phyloP scores from a whole-genome alignment of 257 asterid species.

The Solanum habrochaites region DNA sequence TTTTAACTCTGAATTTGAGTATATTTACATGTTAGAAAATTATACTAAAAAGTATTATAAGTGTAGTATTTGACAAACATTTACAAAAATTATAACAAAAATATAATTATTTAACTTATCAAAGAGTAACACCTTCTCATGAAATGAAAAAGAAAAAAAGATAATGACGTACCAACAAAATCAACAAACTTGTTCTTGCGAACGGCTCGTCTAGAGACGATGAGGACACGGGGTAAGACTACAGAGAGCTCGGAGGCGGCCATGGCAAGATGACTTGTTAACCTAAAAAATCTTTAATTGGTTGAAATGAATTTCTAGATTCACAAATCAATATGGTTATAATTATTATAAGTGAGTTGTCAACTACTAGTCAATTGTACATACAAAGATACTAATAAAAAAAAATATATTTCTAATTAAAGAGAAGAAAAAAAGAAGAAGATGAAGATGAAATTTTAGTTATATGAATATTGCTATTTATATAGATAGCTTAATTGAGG shows the following conservation, averaged over 20 bases:
- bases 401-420: neutral
- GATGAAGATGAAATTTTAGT: neutral
- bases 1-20: neutral
- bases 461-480: neutral
- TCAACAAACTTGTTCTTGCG: constrained; percentile 64
- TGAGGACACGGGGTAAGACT: constrained; percentile 48
- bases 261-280: constrained; percentile 1
- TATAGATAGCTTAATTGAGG: neutral
- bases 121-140: neutral
- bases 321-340: neutral
- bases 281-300: neutral
- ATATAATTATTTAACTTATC: neutral
- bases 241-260: constrained; percentile 34
- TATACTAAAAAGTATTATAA: no score
- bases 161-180: constrained; percentile 31
- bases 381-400: neutral
- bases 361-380: neutral
- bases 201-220: constrained; percentile 45
- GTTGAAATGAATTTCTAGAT: neutral
- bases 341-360: neutral
- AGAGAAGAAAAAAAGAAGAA: neutral
- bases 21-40: neutral
- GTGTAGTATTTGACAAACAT: neutral
- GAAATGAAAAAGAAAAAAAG: neutral
- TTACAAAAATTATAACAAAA: neutral